Conservation (phyloP, 2,329 filamentous ascomycete species). For the Aphanoascus verrucosus region DNA sequence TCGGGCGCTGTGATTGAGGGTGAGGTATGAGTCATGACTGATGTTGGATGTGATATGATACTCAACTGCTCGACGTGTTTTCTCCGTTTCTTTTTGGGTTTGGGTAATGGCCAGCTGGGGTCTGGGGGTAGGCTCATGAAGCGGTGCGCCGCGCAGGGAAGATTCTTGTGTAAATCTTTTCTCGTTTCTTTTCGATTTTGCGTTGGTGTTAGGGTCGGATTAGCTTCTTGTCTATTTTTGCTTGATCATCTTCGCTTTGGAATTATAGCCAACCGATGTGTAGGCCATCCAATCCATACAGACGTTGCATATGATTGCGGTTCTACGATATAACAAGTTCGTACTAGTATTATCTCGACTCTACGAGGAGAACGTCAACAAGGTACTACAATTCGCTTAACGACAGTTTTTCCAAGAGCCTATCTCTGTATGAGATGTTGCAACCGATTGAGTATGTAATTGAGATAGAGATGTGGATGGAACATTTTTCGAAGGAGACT, state of each 20-base stretch:
- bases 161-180: too few relatives aligned
- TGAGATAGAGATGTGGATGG: background rate
- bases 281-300: too few relatives aligned
- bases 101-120: background rate
- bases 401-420: too few relatives aligned
- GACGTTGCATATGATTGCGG: too few relatives aligned
- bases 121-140: background rate
- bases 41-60: background rate
- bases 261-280: too few relatives aligned
- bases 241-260: background rate
- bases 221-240: background rate
- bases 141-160: too few relatives aligned
- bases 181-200: background rate
- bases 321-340: too few relatives aligned
- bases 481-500: background rate
- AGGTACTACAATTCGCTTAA: too few relatives aligned
- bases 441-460: too few relatives aligned
- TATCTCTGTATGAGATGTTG: too few relatives aligned
- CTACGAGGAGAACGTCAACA: too few relatives aligned
- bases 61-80: background rate
- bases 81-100: background rate
- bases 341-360: too few relatives aligned
- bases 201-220: background rate
- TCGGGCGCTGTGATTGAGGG: conserved; percentile 25
- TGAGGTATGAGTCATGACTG: conserved; percentile 13